These are phyloP conservation scores for Stephania japonica DNA, from an alignment of 164 flowering plant species.

Conservation along the genomic window DNA sequence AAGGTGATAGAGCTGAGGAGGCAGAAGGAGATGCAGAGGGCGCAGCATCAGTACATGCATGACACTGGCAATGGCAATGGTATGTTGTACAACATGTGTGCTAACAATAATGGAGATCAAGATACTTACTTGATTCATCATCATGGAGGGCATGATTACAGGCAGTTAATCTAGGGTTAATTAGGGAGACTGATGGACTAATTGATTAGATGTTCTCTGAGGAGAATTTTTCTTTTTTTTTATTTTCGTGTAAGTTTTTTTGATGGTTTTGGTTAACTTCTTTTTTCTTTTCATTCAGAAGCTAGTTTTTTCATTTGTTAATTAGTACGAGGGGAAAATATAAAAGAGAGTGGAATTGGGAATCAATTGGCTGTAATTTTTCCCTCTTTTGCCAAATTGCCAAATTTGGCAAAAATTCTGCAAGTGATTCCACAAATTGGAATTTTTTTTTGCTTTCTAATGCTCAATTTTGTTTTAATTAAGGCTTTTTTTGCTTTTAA, in stretches of 20 bases:
- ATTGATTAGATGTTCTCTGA: background rate
- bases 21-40: slow-evolving; percentile 61
- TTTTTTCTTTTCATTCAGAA: slow-evolving; percentile 1
- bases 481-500: too few species aligned
- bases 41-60: slow-evolving; percentile 35
- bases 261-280: background rate
- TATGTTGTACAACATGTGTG: slow-evolving; percentile 32
- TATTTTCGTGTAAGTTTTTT: too few species aligned
- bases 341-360: background rate
- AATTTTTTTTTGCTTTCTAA: background rate
- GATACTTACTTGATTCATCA: slow-evolving; percentile 40
- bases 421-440: background rate
- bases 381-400: background rate
- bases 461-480: too few species aligned
- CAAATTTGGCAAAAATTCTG: background rate
- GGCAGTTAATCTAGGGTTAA: slow-evolving; percentile 37
- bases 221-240: background rate
- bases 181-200: background rate
- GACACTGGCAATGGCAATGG: slow-evolving; percentile 12
- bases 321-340: background rate
- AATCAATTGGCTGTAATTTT: background rate
- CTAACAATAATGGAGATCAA: slow-evolving; percentile 37
- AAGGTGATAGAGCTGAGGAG: slow-evolving; percentile 84
- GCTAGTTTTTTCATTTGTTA: slow-evolving; percentile 1
- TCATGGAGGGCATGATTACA: slow-evolving; percentile 39